Percentiles rank a stretch among this genome's conserved stretches.
phyloP scores from a whole-genome alignment of 805 yeast species.

The Saccharomyces kudriavzevii region DNA sequence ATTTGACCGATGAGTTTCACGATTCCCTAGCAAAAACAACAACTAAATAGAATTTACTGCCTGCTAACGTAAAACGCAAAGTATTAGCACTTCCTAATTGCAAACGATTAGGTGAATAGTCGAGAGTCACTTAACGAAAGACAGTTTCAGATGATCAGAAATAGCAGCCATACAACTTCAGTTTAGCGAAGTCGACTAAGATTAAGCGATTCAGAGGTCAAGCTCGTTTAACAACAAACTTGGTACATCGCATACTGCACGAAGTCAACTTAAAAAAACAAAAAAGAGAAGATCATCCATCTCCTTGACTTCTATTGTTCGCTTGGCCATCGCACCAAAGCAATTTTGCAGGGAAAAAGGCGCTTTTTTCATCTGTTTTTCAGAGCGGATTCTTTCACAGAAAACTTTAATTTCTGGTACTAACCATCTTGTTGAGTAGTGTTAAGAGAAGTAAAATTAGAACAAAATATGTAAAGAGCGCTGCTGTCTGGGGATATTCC shows the following conservation, averaged over 20 bases:
- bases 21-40: background rate
- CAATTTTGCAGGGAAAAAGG: background rate
- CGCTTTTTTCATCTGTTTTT: background rate
- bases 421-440: background rate
- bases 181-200: background rate
- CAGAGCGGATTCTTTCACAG: background rate
- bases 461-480: slow-evolving; percentile 1
- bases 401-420: background rate
- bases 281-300: background rate
- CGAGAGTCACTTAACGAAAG: background rate
- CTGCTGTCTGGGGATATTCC: background rate
- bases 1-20: background rate
- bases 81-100: background rate
- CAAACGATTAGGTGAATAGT: background rate
- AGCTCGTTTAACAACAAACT: background rate
- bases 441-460: background rate
- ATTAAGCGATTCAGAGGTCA: background rate
- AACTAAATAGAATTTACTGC: background rate
- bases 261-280: background rate
- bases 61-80: background rate
- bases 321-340: background rate
- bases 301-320: background rate
- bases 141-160: background rate
- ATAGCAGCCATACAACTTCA: background rate
- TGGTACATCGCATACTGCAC: background rate